Evolutionary conservation across 352 stramenopile species (phyloP), one percentile per base, ranked within the genome.

Genomic region (Globisporangium nagaii): DNA sequence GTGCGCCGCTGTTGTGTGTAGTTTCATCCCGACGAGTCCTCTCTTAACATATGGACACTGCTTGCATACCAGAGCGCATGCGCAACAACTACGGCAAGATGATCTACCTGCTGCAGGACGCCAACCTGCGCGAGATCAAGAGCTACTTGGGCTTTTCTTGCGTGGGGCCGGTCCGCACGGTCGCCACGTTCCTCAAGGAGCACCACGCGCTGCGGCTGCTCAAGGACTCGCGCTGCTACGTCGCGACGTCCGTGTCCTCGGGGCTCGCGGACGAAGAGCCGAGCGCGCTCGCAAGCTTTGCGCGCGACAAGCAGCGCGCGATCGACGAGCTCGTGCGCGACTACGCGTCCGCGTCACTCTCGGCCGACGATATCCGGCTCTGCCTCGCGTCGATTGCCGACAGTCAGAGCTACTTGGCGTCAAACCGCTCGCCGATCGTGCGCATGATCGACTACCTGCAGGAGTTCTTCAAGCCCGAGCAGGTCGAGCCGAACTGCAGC

Each of bases 41-140:
- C 17, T 22, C 10, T 31, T 11, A 20, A 12, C 22, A 11, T 19
- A 10, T n/a, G n/a, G n/a, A n/a, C n/a, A n/a, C 3, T 58, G 15
- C 4, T 41, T 12, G 12, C 27, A 25, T 43, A 37, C 12, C 41
- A 70, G 78, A 86, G 44, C 71, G 74, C 4, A 96, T 98, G 85
- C 75, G 92, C 43, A 80, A 83, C 57, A 96, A 91, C 49, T 98
- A 98, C 66, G 92, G 92, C 47, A 98, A 98, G 71, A 86, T 98
- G 68, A 96, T 98, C 60, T 97, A 97, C 68, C 63, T 98, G 54
- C 60, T 98, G 22, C 91, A 98, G 67, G 92, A 98, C 64, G 74
- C 90, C 11, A 87, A 90, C 53, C 62, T 86, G 45, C 70, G 78
- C 10, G 79, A 89, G 30, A 84, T 96, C 41, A 52, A 70, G 27